A percentile compares a stretch with the other conserved stretches of the same genome.
These are phyloP conservation scores for Lactuca sativa DNA, from an alignment of 129 eudicot genomes.

Conservation along the genomic window DNA sequence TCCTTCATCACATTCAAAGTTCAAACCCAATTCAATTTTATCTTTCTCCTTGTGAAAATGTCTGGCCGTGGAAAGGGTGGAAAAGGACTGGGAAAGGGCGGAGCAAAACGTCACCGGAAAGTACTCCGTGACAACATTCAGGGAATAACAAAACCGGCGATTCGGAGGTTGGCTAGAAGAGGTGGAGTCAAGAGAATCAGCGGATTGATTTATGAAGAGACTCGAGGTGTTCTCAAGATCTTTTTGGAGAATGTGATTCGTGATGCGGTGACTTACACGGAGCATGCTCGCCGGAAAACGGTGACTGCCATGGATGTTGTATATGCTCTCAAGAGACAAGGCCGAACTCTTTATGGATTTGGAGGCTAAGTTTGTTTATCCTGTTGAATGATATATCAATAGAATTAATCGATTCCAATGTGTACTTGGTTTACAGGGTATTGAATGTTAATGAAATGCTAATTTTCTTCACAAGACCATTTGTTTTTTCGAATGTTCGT, in stretches of 20 bases:
- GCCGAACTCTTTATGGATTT: slow-evolving; percentile 35
- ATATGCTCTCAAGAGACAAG: slow-evolving; percentile 35
- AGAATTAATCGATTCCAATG: neutral
- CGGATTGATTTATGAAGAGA: slow-evolving; percentile 36
- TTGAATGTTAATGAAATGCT: neutral
- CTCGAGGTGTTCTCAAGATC: slow-evolving; percentile 34
- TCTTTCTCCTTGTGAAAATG: neutral
- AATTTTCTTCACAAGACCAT: neutral
- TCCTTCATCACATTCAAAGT: neutral
- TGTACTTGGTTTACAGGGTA: neutral
- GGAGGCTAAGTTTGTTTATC: slow-evolving; percentile 19
- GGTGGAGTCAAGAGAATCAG: slow-evolving; percentile 39
- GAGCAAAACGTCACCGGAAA: slow-evolving; percentile 34
- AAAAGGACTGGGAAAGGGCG: slow-evolving; percentile 23
- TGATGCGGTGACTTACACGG: slow-evolving; percentile 33
- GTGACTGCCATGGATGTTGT: slow-evolving; percentile 40
- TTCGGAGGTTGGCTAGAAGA: slow-evolving; percentile 35
- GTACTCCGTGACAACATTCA: slow-evolving; percentile 40
- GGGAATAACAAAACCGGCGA: slow-evolving; percentile 38
- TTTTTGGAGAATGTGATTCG: slow-evolving; percentile 35
- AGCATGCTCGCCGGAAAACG: slow-evolving; percentile 35
- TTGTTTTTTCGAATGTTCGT: neutral
- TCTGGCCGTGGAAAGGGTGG: slow-evolving; percentile 38
- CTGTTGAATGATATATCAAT: neutral
- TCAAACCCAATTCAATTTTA: slow-evolving; percentile 1